A percentile compares a stretch with the other conserved stretches of the same genome.
These are phyloP conservation scores for Leishmania mexicana DNA, from an alignment of 208 protist species.

Conservation along the genomic window DNA sequence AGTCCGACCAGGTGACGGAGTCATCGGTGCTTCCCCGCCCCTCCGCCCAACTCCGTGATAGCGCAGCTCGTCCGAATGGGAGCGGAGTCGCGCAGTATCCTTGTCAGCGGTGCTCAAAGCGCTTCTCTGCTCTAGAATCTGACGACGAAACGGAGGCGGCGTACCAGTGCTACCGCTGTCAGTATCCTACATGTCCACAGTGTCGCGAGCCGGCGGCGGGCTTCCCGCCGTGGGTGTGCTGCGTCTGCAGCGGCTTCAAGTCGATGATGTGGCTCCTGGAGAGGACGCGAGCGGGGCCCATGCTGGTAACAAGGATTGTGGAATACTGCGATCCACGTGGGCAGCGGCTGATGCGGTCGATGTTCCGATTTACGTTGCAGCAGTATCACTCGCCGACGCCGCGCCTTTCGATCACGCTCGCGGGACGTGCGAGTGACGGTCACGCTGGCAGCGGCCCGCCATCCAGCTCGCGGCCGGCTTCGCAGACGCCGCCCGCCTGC, in stretches of 20 bases:
- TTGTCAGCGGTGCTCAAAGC: conserved; percentile 66
- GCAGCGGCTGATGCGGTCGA: conserved; percentile 61
- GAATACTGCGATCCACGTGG: conserved; percentile 72
- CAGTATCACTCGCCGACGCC: conserved; percentile 30
- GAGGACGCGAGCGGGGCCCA: conserved; percentile 46
- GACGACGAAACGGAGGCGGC: neutral
- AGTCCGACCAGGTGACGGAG: neutral
- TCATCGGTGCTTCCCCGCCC: neutral
- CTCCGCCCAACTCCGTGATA: conserved; percentile 2
- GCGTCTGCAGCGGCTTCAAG: conserved; percentile 42
- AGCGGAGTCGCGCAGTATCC: conserved; percentile 19
- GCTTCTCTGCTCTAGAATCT: conserved; percentile 30
- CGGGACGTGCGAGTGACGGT: conserved; percentile 7
- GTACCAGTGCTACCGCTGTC: conserved; percentile 57
- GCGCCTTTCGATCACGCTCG: conserved; percentile 14
- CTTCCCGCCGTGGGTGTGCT: conserved; percentile 56
- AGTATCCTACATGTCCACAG: conserved; percentile 53
- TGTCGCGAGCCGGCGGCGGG: conserved; percentile 46
- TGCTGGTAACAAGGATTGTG: conserved; percentile 59
- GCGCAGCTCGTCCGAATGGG: neutral
- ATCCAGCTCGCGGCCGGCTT: conserved; percentile 7
- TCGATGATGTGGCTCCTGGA: conserved; percentile 75
- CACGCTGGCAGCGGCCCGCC: conserved; percentile 11
- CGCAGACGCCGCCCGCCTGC: conserved; percentile 19
- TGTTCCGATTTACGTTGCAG: conserved; percentile 59